phyloP scores from a whole-genome alignment of 2,329 filamentous ascomycete species.

The Diaporthe sp. region DNA sequence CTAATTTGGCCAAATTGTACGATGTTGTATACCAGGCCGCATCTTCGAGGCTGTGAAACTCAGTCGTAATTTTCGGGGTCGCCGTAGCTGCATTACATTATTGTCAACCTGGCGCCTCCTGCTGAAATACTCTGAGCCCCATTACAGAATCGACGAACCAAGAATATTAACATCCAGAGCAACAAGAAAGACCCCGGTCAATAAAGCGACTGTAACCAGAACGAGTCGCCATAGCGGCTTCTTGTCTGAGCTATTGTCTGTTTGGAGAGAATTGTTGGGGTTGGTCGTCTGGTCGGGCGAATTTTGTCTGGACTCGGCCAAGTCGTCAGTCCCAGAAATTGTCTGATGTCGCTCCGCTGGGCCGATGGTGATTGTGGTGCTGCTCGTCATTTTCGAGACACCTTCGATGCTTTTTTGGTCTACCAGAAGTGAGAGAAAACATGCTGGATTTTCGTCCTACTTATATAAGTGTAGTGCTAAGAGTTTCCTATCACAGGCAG shows the following conservation, averaged over 20 bases:
- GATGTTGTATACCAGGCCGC: slow-evolving; percentile 33
- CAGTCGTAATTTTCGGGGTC: slow-evolving; percentile 32
- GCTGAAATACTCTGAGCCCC: no score
- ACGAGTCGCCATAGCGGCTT: background rate
- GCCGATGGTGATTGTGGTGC: background rate
- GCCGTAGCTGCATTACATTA: background rate
- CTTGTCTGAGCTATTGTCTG: background rate
- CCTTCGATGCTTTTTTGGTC: no score
- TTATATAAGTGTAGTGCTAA: background rate
- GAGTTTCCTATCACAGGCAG: no score
- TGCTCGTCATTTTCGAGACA: background rate
- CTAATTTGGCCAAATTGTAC: slow-evolving; percentile 30
- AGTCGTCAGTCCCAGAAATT: background rate
- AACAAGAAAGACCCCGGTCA: slow-evolving; percentile 1
- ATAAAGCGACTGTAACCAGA: slow-evolving; percentile 2
- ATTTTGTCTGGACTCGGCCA: background rate
- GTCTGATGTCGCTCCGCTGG: no score
- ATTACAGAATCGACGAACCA: background rate
- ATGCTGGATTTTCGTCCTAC: background rate
- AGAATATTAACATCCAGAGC: slow-evolving; percentile 22
- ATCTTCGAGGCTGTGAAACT: slow-evolving; percentile 33
- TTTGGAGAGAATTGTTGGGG: background rate
- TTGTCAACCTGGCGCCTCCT: background rate
- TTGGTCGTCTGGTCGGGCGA: background rate
- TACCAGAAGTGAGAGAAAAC: background rate